Base-by-base conservation (phyloP, 2,329 filamentous ascomycete genomes). In the Pseudopyricularia cyperi region DNA sequence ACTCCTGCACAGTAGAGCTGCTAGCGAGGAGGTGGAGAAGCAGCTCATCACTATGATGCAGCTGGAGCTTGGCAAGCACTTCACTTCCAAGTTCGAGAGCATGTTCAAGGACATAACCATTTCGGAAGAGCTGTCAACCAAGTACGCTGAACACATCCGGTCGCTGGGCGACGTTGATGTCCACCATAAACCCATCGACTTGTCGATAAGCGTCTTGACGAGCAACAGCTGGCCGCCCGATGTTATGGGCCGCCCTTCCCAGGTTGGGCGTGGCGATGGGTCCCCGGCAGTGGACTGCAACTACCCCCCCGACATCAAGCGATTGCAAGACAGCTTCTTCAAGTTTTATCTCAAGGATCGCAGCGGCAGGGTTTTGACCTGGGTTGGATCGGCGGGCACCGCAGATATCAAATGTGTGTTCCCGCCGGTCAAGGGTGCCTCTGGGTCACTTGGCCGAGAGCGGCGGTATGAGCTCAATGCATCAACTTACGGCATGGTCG, bases 21-120 rank as follows among this genome's bases (percentile, higher is more conserved):
- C 94, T 58, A 95, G 87, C 63, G 84, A 88, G 57, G 91, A 96
- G 61, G 88, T 89, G 1, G 93, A 98, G 68, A 90, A 91, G 65
- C 85, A 93, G 61, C 94, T 98, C 80, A 93, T 98, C 51, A 85
- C 84, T 0, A 87, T 91, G 57, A 96, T 98, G 89, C 97, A 96
- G 75, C 81, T 93, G 62, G 91, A 96, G 65, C 81, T 97, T 51
- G 93, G 93, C 37, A 95, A 94, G 65, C 84, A 89, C 58, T 97
- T 97, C 65, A 97, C 93, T 0, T 74, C 81, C 61, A 95, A 94
- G 64, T 80, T 98, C 46, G 93, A 98, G 63, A 87, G 89, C 57
- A 97, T 98, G 89, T 96, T 98, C 72, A 90, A 89, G 68, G 93
- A 98, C 62, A 90, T 97, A 79, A 81, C 84, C 15, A 82, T 90